These are phyloP conservation scores for Xylariomycetidae sp. DNA, from an alignment of 2,329 filamentous ascomycete genomes.

Conservation along the genomic window DNA sequence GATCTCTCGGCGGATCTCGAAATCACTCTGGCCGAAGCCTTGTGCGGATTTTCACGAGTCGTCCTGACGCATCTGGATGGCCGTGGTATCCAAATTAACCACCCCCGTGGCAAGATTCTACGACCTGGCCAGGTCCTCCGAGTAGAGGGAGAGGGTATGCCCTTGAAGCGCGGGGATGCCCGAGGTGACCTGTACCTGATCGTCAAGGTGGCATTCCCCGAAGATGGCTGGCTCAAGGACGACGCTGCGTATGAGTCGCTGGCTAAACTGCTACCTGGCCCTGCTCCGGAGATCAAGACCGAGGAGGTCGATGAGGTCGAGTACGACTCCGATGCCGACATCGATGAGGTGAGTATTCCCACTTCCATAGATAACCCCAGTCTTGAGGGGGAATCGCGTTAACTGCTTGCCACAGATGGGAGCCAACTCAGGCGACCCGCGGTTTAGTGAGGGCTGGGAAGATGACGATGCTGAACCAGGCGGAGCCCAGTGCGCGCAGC, in stretches of 20 bases:
- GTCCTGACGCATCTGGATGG: slow-evolving; percentile 92
- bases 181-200: slow-evolving; percentile 85
- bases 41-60: slow-evolving; percentile 85
- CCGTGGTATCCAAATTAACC: slow-evolving; percentile 76
- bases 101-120: slow-evolving; percentile 77
- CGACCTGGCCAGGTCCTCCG: slow-evolving; percentile 82
- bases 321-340: slow-evolving; percentile 75
- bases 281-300: slow-evolving; percentile 55
- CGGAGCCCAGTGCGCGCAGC: slow-evolving; percentile 67
- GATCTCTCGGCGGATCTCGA: slow-evolving; percentile 80
- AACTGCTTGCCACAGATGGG: slow-evolving; percentile 65
- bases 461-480: slow-evolving; percentile 68
- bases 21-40: slow-evolving; percentile 75
- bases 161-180: slow-evolving; percentile 75
- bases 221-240: slow-evolving; percentile 75
- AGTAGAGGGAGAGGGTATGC: slow-evolving; percentile 90
- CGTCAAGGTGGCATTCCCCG: slow-evolving; percentile 83
- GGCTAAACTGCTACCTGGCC: slow-evolving; percentile 68
- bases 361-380: no score
- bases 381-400: no score
- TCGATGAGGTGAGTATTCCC: slow-evolving; percentile 67
- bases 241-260: slow-evolving; percentile 68
- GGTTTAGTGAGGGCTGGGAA: slow-evolving; percentile 63
- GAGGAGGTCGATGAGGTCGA: slow-evolving; percentile 83
- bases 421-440: slow-evolving; percentile 63